Base-by-base conservation (phyloP, 2,329 filamentous ascomycete genomes). In the Coniochaeta sp. region DNA sequence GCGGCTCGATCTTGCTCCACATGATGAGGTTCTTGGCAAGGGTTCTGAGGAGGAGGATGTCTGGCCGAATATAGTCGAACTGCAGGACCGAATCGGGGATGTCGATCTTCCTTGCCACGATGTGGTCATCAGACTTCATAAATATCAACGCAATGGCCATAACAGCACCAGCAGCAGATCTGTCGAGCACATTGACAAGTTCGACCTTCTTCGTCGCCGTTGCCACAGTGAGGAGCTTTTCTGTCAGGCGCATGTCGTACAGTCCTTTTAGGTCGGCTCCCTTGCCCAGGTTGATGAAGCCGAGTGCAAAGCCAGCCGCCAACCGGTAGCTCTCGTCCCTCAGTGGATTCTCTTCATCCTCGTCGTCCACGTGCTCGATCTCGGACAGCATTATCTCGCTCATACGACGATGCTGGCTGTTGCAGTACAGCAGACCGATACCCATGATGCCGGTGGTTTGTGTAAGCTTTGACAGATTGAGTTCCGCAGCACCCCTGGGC, bases 361-460 rank as follows among this genome's bases (percentile, higher is more conserved):
- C 83, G 28, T 81, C 77, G 52, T 95, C 91, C 58, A 91, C 90
- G 63, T 93, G 89, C 71, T 97, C 92, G 62, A 99, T 95, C 72
- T 99, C 95, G 0, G 93, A 98, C 57, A 99, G 85, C 91, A 99
- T 97, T 19, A 98, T 91, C 72, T 99, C 95, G 70, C 92, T 98
- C 95, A 99, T 99, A 40, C 96, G 88, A 32, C 96, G 89, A 74
- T 99, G 96, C 69, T 98, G 93, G 30, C 93, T 97, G 70, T 93
- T 89, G 75, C 89, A 96, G 73, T 98, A 99, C 1, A 99, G 79
- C 44, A 99, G 77, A 0, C 95, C 95, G 65, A 99, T 96, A 1
- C 95, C 95, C 91, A 99, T 96, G 47, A 99, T 89, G 22, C 93
- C 95, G 1, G 93, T 95, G 0, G 95, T 98, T 73, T 99, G 95